phyloP scores from a whole-genome alignment of 148 eudicot species.

The Nepenthes mirabilis region DNA sequence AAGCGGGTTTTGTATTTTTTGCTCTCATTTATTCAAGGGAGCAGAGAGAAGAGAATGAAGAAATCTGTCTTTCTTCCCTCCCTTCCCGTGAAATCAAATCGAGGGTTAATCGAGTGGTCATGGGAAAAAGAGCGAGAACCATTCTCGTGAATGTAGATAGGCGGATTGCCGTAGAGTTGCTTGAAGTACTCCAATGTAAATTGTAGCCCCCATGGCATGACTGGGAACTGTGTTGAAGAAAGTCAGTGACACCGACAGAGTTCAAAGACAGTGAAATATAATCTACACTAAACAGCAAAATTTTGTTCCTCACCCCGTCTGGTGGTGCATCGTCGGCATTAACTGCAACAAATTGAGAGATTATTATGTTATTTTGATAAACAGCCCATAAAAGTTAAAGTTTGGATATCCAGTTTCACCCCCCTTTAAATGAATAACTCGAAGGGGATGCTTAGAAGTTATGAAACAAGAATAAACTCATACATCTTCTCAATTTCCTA shows the following conservation, averaged over 20 bases:
- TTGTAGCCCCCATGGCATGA: slow-evolving; percentile 22
- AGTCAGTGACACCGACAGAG: neutral
- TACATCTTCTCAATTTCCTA: too few species aligned
- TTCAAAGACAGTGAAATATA: neutral
- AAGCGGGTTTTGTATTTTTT: neutral
- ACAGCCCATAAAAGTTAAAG: neutral
- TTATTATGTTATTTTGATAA: neutral
- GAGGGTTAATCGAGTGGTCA: too few species aligned
- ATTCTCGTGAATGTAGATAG: slow-evolving; percentile 35
- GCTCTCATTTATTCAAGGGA: neutral
- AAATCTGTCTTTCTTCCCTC: too few species aligned
- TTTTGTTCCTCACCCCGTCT: slow-evolving; percentile 1
- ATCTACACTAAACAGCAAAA: neutral
- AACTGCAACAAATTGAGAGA: slow-evolving; percentile 1
- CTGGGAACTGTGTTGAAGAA: slow-evolving; percentile 13
- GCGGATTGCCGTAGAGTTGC: slow-evolving; percentile 29
- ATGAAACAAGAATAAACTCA: too few species aligned
- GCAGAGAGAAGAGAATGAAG: slow-evolving; percentile 2
- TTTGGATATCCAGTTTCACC: neutral
- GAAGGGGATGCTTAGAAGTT: too few species aligned
- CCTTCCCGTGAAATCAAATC: too few species aligned
- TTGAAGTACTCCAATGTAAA: slow-evolving; percentile 30
- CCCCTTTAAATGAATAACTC: too few species aligned
- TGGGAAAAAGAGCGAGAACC: slow-evolving; percentile 10
- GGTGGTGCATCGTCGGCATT: neutral